Percentiles rank a stretch among this genome's conserved stretches.
Evolutionary conservation across 495 filamentous ascomycete species (phyloP).

Genomic region (Aspergillus steynii): DNA sequence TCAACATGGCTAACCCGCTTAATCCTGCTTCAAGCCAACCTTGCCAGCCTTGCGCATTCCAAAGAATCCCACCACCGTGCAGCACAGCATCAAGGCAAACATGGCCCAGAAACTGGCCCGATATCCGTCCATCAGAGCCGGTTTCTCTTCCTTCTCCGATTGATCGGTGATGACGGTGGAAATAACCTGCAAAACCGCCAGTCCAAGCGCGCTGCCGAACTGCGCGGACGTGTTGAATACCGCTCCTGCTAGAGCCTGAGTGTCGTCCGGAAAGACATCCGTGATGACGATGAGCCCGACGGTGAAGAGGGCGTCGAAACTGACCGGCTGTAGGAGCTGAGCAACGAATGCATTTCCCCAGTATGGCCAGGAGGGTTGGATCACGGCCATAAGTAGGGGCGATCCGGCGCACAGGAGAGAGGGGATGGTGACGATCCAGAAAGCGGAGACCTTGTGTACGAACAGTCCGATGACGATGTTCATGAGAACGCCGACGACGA

Average conservation of each 20-base stretch:
- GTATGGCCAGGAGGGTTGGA: slow-evolving; percentile 50
- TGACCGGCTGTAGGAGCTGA: slow-evolving; percentile 51
- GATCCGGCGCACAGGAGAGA: slow-evolving; percentile 43
- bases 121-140: slow-evolving; percentile 57
- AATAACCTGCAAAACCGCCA: slow-evolving; percentile 57
- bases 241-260: slow-evolving; percentile 61
- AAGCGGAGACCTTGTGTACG: slow-evolving; percentile 47
- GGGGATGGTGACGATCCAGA: slow-evolving; percentile 44
- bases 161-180: slow-evolving; percentile 50
- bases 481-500: slow-evolving; percentile 48
- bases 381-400: slow-evolving; percentile 54
- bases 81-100: slow-evolving; percentile 50
- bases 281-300: slow-evolving; percentile 60
- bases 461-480: slow-evolving; percentile 57
- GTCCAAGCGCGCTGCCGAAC: slow-evolving; percentile 59
- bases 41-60: slow-evolving; percentile 54
- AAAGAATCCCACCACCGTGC: slow-evolving; percentile 40
- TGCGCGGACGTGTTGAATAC: slow-evolving; percentile 66
- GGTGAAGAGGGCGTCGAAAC: slow-evolving; percentile 54
- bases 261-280: slow-evolving; percentile 54
- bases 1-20: not conserved
- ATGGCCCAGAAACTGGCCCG: slow-evolving; percentile 60
- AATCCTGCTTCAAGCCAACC: slow-evolving; percentile 57
- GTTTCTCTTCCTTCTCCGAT: slow-evolving; percentile 30
- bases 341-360: slow-evolving; percentile 57